phyloP scores from a whole-genome alignment of 495 filamentous ascomycete species.

The Cercophora sp. region DNA sequence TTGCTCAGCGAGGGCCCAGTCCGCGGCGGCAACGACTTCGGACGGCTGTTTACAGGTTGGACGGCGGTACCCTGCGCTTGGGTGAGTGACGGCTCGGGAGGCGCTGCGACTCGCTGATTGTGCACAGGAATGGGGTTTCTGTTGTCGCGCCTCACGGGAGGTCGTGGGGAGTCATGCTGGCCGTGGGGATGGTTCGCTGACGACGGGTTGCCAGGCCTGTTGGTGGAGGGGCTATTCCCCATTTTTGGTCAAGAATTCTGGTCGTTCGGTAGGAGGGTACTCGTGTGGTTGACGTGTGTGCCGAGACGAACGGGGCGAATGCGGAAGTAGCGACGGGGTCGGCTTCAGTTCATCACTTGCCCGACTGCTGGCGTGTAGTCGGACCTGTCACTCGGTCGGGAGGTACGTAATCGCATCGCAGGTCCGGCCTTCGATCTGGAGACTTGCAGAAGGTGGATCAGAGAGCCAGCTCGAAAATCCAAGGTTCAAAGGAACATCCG shows the following conservation, averaged over 20 bases:
- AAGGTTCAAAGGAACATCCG: neutral
- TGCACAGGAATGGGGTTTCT: constrained; percentile 30
- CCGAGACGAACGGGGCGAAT: too few relatives aligned
- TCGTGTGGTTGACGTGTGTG: too few relatives aligned
- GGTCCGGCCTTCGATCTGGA: neutral
- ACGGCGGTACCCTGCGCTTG: constrained; percentile 48
- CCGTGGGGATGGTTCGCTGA: constrained; percentile 14
- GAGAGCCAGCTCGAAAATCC: neutral
- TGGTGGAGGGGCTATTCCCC: constrained; percentile 37
- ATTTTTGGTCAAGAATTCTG: too few relatives aligned
- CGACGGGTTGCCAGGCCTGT: constrained; percentile 21
- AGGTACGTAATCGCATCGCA: constrained; percentile 5
- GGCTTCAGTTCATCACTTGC: constrained; percentile 3
- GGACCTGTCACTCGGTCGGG: neutral
- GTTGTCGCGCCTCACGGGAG: constrained; percentile 30
- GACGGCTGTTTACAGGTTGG: constrained; percentile 35
- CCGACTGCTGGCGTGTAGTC: too few relatives aligned
- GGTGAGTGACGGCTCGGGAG: constrained; percentile 50
- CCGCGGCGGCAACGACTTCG: constrained; percentile 35
- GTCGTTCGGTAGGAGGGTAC: too few relatives aligned
- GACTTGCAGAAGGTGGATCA: constrained; percentile 1
- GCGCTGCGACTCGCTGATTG: constrained; percentile 42
- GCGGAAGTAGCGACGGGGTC: too few relatives aligned
- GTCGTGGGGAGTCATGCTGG: constrained; percentile 24
- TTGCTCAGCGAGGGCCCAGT: constrained; percentile 34